These are phyloP conservation scores for Sechiopsis laciniata DNA, from an alignment of 306 rosid species.

Conservation along the genomic window DNA sequence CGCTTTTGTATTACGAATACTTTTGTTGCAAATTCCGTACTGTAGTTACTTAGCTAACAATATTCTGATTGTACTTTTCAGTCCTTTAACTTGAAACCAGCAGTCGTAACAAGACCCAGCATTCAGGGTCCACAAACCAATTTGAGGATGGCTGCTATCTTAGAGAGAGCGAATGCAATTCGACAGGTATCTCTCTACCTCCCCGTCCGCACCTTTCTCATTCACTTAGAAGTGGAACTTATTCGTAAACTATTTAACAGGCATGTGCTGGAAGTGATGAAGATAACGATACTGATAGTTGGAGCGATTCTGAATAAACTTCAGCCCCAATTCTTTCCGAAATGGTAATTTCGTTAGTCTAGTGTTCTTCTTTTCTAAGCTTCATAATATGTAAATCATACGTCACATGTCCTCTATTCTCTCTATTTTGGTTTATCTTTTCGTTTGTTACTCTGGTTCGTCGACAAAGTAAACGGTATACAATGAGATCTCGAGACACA, in stretches of 20 bases:
- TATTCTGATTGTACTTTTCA: constrained; percentile 27
- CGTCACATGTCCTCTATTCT: constrained; percentile 13
- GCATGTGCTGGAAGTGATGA: constrained; percentile 89
- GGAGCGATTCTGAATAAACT: constrained; percentile 65
- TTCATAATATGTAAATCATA: constrained; percentile 35
- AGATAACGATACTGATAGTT: constrained; percentile 64
- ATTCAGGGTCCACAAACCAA: constrained; percentile 72
- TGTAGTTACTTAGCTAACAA: not conserved
- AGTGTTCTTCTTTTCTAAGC: constrained; percentile 29
- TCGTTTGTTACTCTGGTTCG: constrained; percentile 11
- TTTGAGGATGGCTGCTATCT: constrained; percentile 81
- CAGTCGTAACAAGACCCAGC: constrained; percentile 49
- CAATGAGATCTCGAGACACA: constrained; percentile 21
- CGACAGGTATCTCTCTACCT: constrained; percentile 66
- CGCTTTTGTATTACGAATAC: constrained; percentile 10
- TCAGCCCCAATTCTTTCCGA: constrained; percentile 6
- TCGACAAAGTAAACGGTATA: constrained; percentile 4
- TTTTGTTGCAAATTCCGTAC: not conserved
- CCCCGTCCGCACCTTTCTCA: not conserved
- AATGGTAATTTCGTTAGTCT: constrained; percentile 22
- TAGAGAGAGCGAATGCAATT: constrained; percentile 84
- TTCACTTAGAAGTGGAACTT: not conserved
- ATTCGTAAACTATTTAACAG: constrained; percentile 33
- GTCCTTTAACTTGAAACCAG: constrained; percentile 96
- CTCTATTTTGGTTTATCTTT: not conserved